Conservation (phyloP, 2,329 filamentous ascomycete species). For the Penicillium capsulatum region DNA sequence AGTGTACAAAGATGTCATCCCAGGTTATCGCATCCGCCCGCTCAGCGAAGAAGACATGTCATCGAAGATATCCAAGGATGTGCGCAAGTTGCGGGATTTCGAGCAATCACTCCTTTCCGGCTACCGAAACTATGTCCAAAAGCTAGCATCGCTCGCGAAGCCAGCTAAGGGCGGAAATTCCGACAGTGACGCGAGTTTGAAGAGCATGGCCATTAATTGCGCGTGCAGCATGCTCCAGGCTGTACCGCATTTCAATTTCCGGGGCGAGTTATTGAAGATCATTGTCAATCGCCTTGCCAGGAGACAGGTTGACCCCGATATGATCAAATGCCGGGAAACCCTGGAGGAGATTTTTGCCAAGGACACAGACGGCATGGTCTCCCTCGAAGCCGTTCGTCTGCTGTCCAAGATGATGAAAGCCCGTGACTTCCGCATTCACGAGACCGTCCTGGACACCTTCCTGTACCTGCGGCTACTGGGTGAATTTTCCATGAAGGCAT, state of each 20-base stretch:
- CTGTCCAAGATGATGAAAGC: slow-evolving; percentile 94
- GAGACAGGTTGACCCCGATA: slow-evolving; percentile 67
- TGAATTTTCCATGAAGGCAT: slow-evolving; percentile 81
- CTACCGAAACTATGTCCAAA: slow-evolving; percentile 80
- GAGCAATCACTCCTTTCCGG: slow-evolving; percentile 82
- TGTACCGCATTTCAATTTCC: slow-evolving; percentile 97
- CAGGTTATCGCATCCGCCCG: slow-evolving; percentile 89
- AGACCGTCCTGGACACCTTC: slow-evolving; percentile 84
- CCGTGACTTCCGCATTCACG: slow-evolving; percentile 75
- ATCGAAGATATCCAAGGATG: slow-evolving; percentile 86
- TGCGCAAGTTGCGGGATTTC: slow-evolving; percentile 73
- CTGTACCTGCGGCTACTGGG: slow-evolving; percentile 81
- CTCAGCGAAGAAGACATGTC: slow-evolving; percentile 68
- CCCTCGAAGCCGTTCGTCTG: slow-evolving; percentile 78
- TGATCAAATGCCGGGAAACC: slow-evolving; percentile 70
- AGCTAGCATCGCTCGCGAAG: slow-evolving; percentile 65
- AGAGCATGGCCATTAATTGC: slow-evolving; percentile 76
- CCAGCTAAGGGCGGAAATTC: slow-evolving; percentile 39
- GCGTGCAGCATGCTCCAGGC: slow-evolving; percentile 73
- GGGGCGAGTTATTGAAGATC: slow-evolving; percentile 80
- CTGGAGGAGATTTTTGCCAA: slow-evolving; percentile 77
- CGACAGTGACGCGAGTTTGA: slow-evolving; percentile 46
- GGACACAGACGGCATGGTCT: slow-evolving; percentile 85
- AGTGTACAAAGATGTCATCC: slow-evolving; percentile 93
- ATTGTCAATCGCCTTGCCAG: slow-evolving; percentile 77